phyloP scores from a whole-genome alignment of 306 rosid species.

The Acmispon strigosus region DNA sequence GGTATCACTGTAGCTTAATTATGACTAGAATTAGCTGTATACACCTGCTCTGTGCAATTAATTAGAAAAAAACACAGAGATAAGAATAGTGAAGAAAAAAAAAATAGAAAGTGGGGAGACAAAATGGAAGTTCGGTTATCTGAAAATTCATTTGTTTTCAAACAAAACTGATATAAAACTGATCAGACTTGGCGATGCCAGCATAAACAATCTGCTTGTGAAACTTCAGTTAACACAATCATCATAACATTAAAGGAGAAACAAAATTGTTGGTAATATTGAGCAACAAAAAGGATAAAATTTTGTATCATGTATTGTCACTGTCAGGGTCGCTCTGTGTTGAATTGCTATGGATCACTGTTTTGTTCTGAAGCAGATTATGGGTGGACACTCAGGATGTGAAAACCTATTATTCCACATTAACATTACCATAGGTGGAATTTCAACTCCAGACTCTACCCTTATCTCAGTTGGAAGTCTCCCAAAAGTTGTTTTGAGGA shows the following conservation, averaged over 20 bases:
- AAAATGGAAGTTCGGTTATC: neutral
- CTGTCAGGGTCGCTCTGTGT: neutral
- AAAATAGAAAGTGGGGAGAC: neutral
- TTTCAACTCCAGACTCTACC: neutral
- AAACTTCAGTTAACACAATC: neutral
- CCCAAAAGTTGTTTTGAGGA: neutral
- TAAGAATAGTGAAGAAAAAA: neutral
- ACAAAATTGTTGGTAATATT: neutral
- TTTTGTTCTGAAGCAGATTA: neutral
- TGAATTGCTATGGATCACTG: neutral
- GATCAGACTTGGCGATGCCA: neutral
- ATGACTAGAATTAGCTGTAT: neutral
- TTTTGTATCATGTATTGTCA: neutral
- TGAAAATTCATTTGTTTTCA: neutral
- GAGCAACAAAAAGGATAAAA: neutral
- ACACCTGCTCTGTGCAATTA: neutral
- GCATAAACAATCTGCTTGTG: neutral
- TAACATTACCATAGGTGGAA: neutral
- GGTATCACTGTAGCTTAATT: constrained; percentile 39
- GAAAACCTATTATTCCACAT: neutral
- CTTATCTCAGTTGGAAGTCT: neutral
- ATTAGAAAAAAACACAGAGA: neutral
- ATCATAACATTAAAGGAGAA: neutral
- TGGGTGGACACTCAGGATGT: neutral
- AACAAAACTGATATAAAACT: neutral